These are phyloP conservation scores for Podaxis sp. DNA, from an alignment of 768 basidiomycete species.

Conservation along the genomic window DNA sequence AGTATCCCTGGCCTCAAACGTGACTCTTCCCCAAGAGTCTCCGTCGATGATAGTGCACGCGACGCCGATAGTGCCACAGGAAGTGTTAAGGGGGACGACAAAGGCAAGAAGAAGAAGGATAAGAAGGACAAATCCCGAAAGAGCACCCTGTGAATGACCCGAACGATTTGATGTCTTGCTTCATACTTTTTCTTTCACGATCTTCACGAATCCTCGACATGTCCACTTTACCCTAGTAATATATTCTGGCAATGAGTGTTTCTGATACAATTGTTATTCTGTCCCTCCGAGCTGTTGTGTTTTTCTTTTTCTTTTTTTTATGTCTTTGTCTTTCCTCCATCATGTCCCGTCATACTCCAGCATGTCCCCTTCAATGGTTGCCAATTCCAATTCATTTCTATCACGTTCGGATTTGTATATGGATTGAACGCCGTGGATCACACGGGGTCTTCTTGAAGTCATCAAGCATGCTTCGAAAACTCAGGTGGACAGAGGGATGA, in stretches of 20 bases:
- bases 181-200: constrained; percentile 27
- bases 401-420: constrained; percentile 5
- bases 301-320: not conserved
- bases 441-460: constrained; percentile 11
- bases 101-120: constrained; percentile 58
- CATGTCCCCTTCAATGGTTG: constrained; percentile 2
- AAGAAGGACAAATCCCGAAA: constrained; percentile 61
- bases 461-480: constrained; percentile 3
- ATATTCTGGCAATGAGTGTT: constrained; percentile 5
- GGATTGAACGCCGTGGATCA: not conserved
- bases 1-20: constrained; percentile 53
- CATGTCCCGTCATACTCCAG: not conserved
- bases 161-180: constrained; percentile 17
- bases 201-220: constrained; percentile 19
- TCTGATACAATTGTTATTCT: constrained; percentile 8
- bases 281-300: not conserved
- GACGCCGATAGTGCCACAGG: constrained; percentile 53
- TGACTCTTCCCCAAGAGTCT: constrained; percentile 42
- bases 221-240: constrained; percentile 13
- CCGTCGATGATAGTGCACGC: constrained; percentile 45
- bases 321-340: not conserved
- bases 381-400: not conserved
- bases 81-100: constrained; percentile 54
- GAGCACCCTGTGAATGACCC: constrained; percentile 25
- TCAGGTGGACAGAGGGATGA: constrained; percentile 12